A percentile compares a stretch with the other conserved stretches of the same genome.
Evolutionary conservation across 2,329 filamentous ascomycete genomes (phyloP).

Genomic region (Reticulascus tulasneorum): DNA sequence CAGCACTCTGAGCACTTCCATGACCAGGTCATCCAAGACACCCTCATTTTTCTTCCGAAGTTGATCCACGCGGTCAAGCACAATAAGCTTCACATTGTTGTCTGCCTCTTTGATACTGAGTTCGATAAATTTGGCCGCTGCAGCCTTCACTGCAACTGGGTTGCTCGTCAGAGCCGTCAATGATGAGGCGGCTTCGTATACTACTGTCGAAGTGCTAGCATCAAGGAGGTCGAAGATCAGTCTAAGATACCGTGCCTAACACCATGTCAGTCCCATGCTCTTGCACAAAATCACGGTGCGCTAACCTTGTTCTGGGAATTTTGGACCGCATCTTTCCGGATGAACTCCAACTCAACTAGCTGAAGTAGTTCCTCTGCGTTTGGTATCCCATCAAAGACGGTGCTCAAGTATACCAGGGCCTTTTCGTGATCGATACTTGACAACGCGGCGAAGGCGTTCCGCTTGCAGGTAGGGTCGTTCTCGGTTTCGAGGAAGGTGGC

Average conservation of each 20-base stretch:
- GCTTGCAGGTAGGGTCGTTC: constrained; percentile 92
- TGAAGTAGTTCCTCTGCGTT: constrained; percentile 94
- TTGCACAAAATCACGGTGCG: not conserved
- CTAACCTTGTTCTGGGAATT: constrained; percentile 89
- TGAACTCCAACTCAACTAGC: constrained; percentile 92
- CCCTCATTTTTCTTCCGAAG: constrained; percentile 84
- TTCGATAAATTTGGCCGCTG: constrained; percentile 93
- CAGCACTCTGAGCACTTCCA: constrained; percentile 94
- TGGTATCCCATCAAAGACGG: constrained; percentile 86
- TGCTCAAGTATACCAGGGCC: constrained; percentile 80
- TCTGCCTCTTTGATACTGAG: constrained; percentile 96
- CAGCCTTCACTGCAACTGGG: constrained; percentile 95
- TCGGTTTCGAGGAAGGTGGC: constrained; percentile 85
- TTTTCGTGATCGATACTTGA: constrained; percentile 90
- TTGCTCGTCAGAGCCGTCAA: constrained; percentile 92
- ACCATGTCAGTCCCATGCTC: not conserved
- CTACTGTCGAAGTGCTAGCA: constrained; percentile 86
- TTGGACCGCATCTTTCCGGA: constrained; percentile 92
- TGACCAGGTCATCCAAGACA: constrained; percentile 86
- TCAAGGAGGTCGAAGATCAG: constrained; percentile 96
- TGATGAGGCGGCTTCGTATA: constrained; percentile 95
- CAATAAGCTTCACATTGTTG: constrained; percentile 99
- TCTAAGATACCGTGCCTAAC: constrained; percentile 80
- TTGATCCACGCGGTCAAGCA: constrained; percentile 88
- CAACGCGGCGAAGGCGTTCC: constrained; percentile 92